Percentiles rank a stretch among this genome's conserved stretches.
phyloP scores from a whole-genome alignment of 179 eudicot species.

The Amaranthus tricolor region DNA sequence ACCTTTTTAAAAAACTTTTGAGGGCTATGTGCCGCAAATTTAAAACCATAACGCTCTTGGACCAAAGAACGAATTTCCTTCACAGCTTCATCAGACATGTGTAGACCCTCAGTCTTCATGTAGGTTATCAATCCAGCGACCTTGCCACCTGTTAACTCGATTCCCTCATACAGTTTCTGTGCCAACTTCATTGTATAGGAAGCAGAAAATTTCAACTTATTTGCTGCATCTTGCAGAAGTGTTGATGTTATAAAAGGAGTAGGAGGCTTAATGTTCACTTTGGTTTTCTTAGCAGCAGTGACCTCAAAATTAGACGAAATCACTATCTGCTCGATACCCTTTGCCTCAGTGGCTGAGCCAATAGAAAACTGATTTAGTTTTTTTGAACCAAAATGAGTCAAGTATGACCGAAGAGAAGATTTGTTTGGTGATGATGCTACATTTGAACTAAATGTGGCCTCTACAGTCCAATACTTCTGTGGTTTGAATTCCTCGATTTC shows the following conservation, averaged over 20 bases:
- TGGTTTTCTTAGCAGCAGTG: conserved; percentile 49
- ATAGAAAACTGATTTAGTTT: conserved; percentile 70
- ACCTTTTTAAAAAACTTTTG: conserved; percentile 80
- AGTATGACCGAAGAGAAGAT: conserved; percentile 42
- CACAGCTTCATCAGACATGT: conserved; percentile 74
- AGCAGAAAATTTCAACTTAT: conserved; percentile 65
- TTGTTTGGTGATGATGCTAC: conserved; percentile 16
- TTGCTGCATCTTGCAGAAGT: conserved; percentile 98
- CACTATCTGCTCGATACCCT: conserved; percentile 46
- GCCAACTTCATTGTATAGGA: conserved; percentile 86
- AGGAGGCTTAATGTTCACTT: conserved; percentile 61
- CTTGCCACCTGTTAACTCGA: conserved; percentile 57
- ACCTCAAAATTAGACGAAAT: conserved; percentile 57
- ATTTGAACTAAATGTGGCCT: conserved; percentile 51
- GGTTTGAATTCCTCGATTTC: conserved; percentile 84
- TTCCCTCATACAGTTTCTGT: conserved; percentile 92
- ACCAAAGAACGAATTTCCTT: conserved; percentile 58
- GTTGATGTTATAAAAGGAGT: conserved; percentile 88
- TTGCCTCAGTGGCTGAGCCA: conserved; percentile 57
- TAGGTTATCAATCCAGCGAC: conserved; percentile 83
- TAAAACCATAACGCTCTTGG: conserved; percentile 60
- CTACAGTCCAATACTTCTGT: conserved; percentile 83
- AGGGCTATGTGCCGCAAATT: conserved; percentile 46
- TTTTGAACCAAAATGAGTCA: conserved; percentile 61
- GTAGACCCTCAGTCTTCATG: conserved; percentile 91